Conservation (phyloP, 106 monocot genomes). For the Chionographis japonica region DNA sequence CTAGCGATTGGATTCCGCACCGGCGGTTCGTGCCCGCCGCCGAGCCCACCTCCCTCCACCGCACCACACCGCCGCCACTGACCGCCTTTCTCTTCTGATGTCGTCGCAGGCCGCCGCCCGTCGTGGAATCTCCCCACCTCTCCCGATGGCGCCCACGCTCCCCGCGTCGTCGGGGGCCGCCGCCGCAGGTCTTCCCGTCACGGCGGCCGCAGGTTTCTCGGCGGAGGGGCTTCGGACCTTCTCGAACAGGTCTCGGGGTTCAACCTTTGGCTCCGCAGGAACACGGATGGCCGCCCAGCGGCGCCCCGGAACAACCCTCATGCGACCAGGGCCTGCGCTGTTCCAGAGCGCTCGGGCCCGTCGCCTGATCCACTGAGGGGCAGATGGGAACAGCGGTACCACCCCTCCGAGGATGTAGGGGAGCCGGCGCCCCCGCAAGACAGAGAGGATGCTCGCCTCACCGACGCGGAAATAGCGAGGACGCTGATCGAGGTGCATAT, state of each 20-base stretch:
- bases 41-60: too few relatives aligned
- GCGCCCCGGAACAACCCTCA: not conserved
- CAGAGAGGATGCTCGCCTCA: conserved; percentile 18
- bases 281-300: not conserved
- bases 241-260: not conserved
- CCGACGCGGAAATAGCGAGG: conserved; percentile 50
- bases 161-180: not conserved
- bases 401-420: conserved; percentile 44
- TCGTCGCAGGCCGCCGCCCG: not conserved
- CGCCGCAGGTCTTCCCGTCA: not conserved
- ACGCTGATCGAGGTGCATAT: conserved; percentile 46
- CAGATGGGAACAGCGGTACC: conserved; percentile 19
- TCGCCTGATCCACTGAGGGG: conserved; percentile 12
- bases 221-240: not conserved
- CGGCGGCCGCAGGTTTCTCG: not conserved
- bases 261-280: not conserved
- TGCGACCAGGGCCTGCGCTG: not conserved
- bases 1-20: not conserved
- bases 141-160: not conserved
- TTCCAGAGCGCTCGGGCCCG: not conserved
- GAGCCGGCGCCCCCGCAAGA: conserved; percentile 4
- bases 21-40: not conserved
- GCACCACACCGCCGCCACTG: too few relatives aligned
- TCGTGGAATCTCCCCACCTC: not conserved
- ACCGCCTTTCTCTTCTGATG: not conserved